These are phyloP conservation scores for Trichoderma gamsii DNA, from an alignment of 495 filamentous ascomycete genomes.

Conservation along the genomic window DNA sequence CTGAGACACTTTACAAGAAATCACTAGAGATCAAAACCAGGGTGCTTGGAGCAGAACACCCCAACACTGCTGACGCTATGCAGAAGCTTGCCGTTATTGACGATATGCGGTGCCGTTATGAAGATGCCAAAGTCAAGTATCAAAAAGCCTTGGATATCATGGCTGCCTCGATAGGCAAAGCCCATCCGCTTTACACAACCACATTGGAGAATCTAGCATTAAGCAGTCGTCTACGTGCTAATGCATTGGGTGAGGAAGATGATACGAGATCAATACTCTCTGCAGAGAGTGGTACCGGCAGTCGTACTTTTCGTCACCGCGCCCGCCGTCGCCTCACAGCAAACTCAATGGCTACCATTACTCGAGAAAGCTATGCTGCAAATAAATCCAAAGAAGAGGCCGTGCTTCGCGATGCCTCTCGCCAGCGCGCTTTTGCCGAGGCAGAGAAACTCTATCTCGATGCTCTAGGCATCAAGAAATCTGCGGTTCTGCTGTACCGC, in stretches of 20 bases:
- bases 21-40: slow-evolving; percentile 12
- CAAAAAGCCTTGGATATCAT: slow-evolving; percentile 11
- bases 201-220: slow-evolving; percentile 14
- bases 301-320: not conserved
- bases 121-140: slow-evolving; percentile 3
- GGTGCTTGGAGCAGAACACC: slow-evolving; percentile 13
- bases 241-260: not conserved
- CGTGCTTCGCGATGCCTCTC: slow-evolving; percentile 1
- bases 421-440: slow-evolving; percentile 4
- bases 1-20: slow-evolving; percentile 13
- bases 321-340: not conserved
- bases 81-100: slow-evolving; percentile 10
- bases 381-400: not conserved
- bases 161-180: not conserved
- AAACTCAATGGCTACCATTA: not conserved
- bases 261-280: not conserved
- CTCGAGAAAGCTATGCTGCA: not conserved
- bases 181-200: not conserved
- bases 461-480: not conserved
- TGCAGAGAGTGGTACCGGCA: not conserved
- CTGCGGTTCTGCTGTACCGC: not conserved
- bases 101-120: slow-evolving; percentile 10
- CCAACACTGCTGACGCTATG: slow-evolving; percentile 8
- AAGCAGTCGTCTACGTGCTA: slow-evolving; percentile 3
- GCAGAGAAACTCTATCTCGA: slow-evolving; percentile 14